Conservation (phyloP, 2,329 filamentous ascomycete species). For the Hypoxylon sp. region DNA sequence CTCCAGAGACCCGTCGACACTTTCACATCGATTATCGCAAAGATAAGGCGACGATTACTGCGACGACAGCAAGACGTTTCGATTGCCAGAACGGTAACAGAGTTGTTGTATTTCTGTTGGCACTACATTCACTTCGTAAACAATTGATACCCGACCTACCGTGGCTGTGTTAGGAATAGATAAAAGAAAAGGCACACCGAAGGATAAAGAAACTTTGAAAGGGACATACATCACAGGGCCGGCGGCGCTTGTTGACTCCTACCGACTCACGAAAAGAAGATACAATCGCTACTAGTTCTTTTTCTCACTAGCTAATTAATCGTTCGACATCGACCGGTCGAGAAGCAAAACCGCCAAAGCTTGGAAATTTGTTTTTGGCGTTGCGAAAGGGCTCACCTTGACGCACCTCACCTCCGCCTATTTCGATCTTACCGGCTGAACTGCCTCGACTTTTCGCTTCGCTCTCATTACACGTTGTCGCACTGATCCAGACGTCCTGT, state of each 20-base stretch:
- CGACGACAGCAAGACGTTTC: constrained; percentile 15
- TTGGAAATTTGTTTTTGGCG: constrained; percentile 35
- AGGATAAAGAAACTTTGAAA: constrained; percentile 36
- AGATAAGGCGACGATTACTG: constrained; percentile 25
- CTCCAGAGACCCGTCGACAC: constrained; percentile 27
- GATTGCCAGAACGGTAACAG: constrained; percentile 8
- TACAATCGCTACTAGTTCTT: constrained; percentile 11
- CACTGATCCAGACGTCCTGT: constrained; percentile 51
- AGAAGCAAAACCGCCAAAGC: constrained; percentile 28
- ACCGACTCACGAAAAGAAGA: constrained; percentile 17
- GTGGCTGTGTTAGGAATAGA: constrained; percentile 33
- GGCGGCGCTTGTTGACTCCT: constrained; percentile 21
- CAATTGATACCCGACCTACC: constrained; percentile 38
- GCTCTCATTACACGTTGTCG: constrained; percentile 46
- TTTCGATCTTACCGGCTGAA: constrained; percentile 43
- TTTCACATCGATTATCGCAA: constrained; percentile 21
- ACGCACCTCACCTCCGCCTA: constrained; percentile 37
- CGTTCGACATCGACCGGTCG: constrained; percentile 35
- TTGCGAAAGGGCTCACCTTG: constrained; percentile 49
- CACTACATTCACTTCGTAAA: constrained; percentile 26
- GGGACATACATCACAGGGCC: constrained; percentile 23
- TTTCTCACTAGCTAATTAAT: constrained; percentile 21
- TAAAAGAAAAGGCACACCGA: constrained; percentile 36
- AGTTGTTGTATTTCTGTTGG: constrained; percentile 21
- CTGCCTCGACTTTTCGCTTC: constrained; percentile 41